Base-by-base conservation (phyloP, 192 early-diverging fungal species). In the Coemansia sp. region DNA sequence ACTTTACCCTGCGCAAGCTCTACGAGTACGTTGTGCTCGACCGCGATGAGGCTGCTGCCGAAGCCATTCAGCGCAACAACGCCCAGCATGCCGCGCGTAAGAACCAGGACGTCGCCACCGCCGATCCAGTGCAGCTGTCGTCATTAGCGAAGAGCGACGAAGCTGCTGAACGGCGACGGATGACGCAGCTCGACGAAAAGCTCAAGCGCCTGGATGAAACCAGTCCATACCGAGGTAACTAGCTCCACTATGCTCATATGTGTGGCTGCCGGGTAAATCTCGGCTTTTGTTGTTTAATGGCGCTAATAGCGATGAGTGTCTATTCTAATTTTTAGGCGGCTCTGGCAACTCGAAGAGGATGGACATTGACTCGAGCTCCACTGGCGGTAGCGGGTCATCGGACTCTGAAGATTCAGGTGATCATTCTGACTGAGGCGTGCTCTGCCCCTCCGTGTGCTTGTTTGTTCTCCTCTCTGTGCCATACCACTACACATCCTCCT, bases 371-470 rank as follows among this genome's bases (percentile, higher is more conserved):
- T 69, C 73, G 55, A 81, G 78, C 70, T 81, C 78, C 25, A 81
- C 73, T 36, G 75, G 79, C 11, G 79, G 72, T 61, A 82, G 79
- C 66, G 79, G 66, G 59, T 82, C 79, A 48, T 91, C 92, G 42
- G 92, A 89, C 55, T 89, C 90, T 42, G 91, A 93, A 76, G 92
- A 91, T 75, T 90, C 90, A 84, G 92, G 91, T 86, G 92, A 90
- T 76, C 83, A 85, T 70, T 85, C 86, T 66, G 90, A 90, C 77
- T 91, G 87, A 80, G 59, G 61, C 70, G 57, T 69, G 18, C 56
- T 12, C 43, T 79, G 68, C 63, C 33, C 33, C 9, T 45, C 21
- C 73, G 66, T 69, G 39, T 50, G 37, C 65, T 65, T 78, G 35
- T 74, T 75, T 69, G 64, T 75, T 64, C 71, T 62, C 69, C 56